phyloP scores from a whole-genome alignment of 2,329 filamentous ascomycete species.

The Trichoderma sp. region DNA sequence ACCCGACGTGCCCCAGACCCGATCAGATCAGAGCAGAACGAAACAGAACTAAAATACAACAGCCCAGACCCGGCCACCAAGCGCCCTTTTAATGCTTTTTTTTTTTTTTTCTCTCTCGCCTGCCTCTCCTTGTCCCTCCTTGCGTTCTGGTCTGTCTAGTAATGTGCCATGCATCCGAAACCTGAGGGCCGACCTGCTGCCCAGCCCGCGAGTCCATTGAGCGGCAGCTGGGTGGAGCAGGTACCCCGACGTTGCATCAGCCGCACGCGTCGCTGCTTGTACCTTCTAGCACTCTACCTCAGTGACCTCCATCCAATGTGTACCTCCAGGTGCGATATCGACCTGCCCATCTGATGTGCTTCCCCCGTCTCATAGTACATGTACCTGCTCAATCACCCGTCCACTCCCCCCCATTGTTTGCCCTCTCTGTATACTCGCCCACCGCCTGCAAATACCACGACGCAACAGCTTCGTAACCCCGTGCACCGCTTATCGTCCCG shows the following conservation, averaged over 20 bases:
- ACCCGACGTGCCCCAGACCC: too few species aligned
- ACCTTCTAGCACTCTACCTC: neutral
- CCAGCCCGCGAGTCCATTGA: neutral
- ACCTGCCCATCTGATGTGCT: too few species aligned
- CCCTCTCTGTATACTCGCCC: neutral
- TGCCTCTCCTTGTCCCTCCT: constrained; percentile 6
- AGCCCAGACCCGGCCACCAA: neutral
- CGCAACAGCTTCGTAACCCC: neutral
- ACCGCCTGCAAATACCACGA: too few species aligned
- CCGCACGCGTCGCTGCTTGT: constrained; percentile 8
- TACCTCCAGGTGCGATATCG: too few species aligned
- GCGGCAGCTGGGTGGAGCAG: neutral
- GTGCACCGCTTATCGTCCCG: constrained; percentile 6
- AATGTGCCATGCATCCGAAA: constrained; percentile 11
- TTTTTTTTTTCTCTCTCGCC: neutral
- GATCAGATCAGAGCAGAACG: too few species aligned
- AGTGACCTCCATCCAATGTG: too few species aligned
- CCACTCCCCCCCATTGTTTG: too few species aligned
- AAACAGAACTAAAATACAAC: too few species aligned
- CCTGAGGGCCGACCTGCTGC: constrained; percentile 11
- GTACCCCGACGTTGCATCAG: constrained; percentile 17
- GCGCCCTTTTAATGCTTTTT: constrained; percentile 1
- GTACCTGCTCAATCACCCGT: too few species aligned
- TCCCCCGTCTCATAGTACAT: neutral
- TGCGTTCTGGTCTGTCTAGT: constrained; percentile 9